phyloP scores from a whole-genome alignment of 345 rosid species.

The Alliaria petiolata region DNA sequence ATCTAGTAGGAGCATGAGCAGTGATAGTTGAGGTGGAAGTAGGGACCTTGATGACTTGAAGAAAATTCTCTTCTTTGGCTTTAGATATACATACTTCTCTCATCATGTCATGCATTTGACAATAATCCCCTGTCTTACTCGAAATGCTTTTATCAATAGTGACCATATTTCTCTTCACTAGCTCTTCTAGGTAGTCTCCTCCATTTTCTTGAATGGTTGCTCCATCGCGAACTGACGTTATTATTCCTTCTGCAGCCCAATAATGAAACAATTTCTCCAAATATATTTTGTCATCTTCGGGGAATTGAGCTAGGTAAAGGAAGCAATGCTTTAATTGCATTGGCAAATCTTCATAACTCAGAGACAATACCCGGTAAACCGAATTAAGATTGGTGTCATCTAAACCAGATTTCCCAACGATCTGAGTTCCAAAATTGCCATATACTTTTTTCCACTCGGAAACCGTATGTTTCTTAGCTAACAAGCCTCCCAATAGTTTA shows the following conservation, averaged over 20 bases:
- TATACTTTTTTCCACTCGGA: not conserved
- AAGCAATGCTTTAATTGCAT: not conserved
- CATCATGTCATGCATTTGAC: not conserved
- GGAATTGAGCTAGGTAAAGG: not conserved
- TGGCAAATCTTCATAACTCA: not conserved
- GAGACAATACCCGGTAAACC: not conserved
- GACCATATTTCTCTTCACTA: constrained; percentile 8
- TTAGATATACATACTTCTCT: not conserved
- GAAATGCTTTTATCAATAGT: not conserved
- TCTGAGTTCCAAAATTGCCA: not conserved
- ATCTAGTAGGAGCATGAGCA: too few relatives aligned
- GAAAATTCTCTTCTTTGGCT: not conserved
- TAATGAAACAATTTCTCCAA: not conserved
- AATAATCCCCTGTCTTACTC: not conserved
- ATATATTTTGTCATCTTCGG: not conserved
- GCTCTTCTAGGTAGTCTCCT: constrained; percentile 4
- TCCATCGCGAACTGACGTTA: not conserved
- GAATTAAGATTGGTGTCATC: not conserved
- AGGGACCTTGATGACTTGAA: too few relatives aligned
- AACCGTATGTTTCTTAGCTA: not conserved
- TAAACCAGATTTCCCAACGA: not conserved
- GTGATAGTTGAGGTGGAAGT: too few relatives aligned
- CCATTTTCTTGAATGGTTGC: constrained; percentile 21
- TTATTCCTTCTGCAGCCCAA: not conserved
- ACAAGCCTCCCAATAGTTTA: not conserved